phyloP scores from a whole-genome alignment of 2,329 filamentous ascomycete species.

The Fusarium nanum region DNA sequence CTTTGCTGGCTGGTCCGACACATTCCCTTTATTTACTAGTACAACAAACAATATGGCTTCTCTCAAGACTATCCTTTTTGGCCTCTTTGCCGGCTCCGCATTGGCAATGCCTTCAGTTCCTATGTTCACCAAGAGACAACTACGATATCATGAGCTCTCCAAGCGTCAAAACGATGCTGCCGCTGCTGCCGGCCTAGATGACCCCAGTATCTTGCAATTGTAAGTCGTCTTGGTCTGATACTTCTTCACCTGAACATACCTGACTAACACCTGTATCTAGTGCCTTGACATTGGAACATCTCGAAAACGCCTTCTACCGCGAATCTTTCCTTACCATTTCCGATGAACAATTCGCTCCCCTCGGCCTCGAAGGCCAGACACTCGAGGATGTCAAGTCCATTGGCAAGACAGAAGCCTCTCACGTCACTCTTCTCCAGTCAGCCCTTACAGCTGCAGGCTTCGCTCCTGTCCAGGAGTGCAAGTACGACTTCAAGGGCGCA shows the following conservation, averaged over 20 bases:
- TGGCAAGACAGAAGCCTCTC: constrained; percentile 68
- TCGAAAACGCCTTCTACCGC: constrained; percentile 78
- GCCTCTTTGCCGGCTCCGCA: constrained; percentile 58
- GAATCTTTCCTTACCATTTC: constrained; percentile 76
- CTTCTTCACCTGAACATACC: not conserved
- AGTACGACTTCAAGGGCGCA: constrained; percentile 79
- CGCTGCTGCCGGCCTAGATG: constrained; percentile 59
- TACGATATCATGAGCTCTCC: constrained; percentile 59
- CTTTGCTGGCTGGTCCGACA: constrained; percentile 42
- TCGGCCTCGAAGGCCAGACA: constrained; percentile 48
- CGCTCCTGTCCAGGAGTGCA: constrained; percentile 74
- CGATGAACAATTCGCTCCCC: constrained; percentile 71
- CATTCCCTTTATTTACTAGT: constrained; percentile 23
- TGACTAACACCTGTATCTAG: constrained; percentile 30
- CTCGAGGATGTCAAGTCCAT: constrained; percentile 68
- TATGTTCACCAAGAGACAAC: constrained; percentile 58
- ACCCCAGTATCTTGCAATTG: constrained; percentile 70
- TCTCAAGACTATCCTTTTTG: constrained; percentile 57
- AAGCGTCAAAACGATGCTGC: constrained; percentile 64
- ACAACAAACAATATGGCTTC: constrained; percentile 48
- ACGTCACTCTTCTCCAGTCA: constrained; percentile 57
- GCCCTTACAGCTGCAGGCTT: constrained; percentile 65
- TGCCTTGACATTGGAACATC: constrained; percentile 78
- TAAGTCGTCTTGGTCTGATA: constrained; percentile 49
- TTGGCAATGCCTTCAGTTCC: constrained; percentile 60